Conservation (phyloP, 805 yeast genomes). For the Saccharomycopsis capsularis region DNA sequence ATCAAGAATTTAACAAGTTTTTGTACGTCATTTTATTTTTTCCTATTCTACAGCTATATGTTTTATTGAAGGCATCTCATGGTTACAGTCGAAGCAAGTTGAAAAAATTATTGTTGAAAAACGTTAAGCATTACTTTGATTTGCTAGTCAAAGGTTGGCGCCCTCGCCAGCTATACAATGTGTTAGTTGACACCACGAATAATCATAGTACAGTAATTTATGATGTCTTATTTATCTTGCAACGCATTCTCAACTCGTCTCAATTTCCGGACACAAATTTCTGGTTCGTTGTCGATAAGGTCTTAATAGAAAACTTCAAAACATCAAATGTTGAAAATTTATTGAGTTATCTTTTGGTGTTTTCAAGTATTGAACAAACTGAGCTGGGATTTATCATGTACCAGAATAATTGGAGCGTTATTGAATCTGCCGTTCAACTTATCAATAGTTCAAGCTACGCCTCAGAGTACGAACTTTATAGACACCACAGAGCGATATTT, state of each 20-base stretch:
- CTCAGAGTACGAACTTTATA: constrained; percentile 3
- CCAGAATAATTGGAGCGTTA: constrained; percentile 3
- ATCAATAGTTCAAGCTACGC: constrained; percentile 1
- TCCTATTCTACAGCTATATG: constrained; percentile 18
- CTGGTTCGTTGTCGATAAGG: neutral
- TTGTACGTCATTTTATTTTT: constrained; percentile 17
- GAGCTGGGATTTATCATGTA: neutral
- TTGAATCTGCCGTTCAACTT: constrained; percentile 5
- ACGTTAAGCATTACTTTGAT: constrained; percentile 4
- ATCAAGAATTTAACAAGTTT: constrained; percentile 1
- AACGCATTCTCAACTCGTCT: too few relatives aligned
- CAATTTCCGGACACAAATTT: neutral
- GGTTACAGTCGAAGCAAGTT: neutral
- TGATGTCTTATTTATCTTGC: constrained; percentile 11
- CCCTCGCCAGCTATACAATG: constrained; percentile 12
- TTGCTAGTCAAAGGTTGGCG: constrained; percentile 10
- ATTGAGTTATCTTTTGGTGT: constrained; percentile 1
- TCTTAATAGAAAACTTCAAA: neutral
- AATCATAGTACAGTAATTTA: constrained; percentile 7
- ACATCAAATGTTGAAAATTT: neutral
- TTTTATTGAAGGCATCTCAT: neutral
- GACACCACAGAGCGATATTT: constrained; percentile 7
- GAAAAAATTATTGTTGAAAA: neutral
- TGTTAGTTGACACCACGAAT: constrained; percentile 8
- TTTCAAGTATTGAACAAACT: neutral